Evolutionary conservation across 202 grass and related monocot species (phyloP).

Genomic region (Saccharum hybrid): DNA sequence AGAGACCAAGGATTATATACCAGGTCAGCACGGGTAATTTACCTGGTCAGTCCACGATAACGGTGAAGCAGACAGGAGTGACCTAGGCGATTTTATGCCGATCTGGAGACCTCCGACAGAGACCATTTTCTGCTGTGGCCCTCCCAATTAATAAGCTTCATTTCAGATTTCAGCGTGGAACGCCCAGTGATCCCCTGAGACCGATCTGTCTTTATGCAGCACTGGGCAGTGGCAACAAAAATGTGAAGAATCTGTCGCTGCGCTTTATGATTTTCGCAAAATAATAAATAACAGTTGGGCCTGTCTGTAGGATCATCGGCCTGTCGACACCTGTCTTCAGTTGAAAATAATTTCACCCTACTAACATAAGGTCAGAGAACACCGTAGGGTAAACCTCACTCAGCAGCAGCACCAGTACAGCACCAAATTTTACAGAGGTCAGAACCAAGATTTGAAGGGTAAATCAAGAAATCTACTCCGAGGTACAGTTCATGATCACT

Average conservation of each 20-base stretch:
- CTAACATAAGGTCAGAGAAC: not conserved
- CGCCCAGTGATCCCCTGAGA: slow-evolving; percentile 38
- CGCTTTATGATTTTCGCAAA: slow-evolving; percentile 21
- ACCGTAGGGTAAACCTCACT: slow-evolving; percentile 8
- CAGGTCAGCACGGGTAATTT: not conserved
- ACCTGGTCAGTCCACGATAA: slow-evolving; percentile 9
- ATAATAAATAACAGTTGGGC: slow-evolving; percentile 44
- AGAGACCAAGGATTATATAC: not conserved
- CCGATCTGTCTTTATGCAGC: slow-evolving; percentile 55
- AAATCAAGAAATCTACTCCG: slow-evolving; percentile 19
- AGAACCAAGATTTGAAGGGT: not conserved
- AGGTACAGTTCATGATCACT: not conserved
- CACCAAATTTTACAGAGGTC: not conserved
- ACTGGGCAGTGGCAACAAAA: slow-evolving; percentile 33
- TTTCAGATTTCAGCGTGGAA: slow-evolving; percentile 43
- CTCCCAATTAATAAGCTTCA: slow-evolving; percentile 53
- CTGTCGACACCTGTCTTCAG: slow-evolving; percentile 19
- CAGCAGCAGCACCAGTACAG: not conserved
- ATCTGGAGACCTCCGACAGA: slow-evolving; percentile 55
- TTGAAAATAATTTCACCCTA: slow-evolving; percentile 30
- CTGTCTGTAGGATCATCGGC: slow-evolving; percentile 30
- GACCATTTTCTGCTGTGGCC: slow-evolving; percentile 49
- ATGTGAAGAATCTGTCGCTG: slow-evolving; percentile 16
- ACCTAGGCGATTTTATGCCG: slow-evolving; percentile 47
- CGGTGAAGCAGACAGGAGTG: slow-evolving; percentile 25